phyloP scores from a whole-genome alignment of 148 eudicot species.

The Rhododendron molle region DNA sequence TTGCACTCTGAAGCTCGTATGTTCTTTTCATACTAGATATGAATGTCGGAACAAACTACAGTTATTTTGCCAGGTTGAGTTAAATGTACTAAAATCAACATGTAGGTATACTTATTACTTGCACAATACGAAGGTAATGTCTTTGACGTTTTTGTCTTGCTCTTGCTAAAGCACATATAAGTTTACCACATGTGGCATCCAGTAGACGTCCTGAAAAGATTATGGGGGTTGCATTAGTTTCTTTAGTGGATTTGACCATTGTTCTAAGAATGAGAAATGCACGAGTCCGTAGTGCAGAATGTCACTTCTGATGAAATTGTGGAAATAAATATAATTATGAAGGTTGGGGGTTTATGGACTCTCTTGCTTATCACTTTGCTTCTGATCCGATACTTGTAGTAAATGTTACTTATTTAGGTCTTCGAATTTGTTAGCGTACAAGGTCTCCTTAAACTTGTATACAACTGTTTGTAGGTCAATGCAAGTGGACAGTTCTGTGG shows the following conservation, averaged over 20 bases:
- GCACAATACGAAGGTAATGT: neutral
- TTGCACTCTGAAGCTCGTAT: conserved; percentile 11
- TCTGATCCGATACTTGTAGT: neutral
- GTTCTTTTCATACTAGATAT: neutral
- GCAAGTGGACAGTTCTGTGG: conserved; percentile 98
- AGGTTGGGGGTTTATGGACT: neutral
- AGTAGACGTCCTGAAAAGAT: neutral
- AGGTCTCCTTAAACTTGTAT: neutral
- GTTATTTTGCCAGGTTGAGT: neutral
- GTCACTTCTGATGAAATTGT: neutral
- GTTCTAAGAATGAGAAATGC: neutral
- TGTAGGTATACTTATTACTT: neutral
- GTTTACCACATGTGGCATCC: neutral
- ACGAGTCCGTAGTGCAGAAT: neutral
- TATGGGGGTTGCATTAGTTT: neutral
- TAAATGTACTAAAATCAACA: neutral
- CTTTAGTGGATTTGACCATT: neutral
- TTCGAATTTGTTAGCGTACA: neutral
- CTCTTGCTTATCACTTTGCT: neutral
- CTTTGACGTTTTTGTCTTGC: neutral
- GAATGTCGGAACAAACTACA: neutral
- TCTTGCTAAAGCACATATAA: neutral
- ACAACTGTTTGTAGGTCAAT: conserved; percentile 58
- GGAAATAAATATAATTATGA: neutral
- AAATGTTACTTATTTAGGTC: neutral